A percentile compares a stretch with the other conserved stretches of the same genome.
Evolutionary conservation across 805 yeast species (phyloP).

Genomic region (Kregervanrija fluxuum): DNA sequence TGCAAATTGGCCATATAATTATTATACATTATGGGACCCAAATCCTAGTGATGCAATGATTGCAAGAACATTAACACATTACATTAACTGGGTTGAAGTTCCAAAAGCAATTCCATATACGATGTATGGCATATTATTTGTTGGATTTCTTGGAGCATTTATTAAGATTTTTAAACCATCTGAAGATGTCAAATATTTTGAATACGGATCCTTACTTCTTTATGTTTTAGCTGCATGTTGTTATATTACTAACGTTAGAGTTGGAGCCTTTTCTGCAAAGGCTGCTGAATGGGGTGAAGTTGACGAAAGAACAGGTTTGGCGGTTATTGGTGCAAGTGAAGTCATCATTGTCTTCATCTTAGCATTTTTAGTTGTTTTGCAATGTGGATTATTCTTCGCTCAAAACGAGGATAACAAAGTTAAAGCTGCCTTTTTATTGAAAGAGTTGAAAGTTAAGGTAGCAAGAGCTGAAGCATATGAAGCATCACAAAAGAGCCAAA

Average conservation of each 20-base stretch:
- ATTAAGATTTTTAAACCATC: conserved; percentile 82
- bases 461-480: conserved; percentile 9
- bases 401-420: conserved; percentile 21
- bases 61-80: conserved; percentile 51
- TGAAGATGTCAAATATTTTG: conserved; percentile 79
- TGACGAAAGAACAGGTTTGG: conserved; percentile 74
- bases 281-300: conserved; percentile 92
- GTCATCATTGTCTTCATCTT: conserved; percentile 65
- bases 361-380: conserved; percentile 75
- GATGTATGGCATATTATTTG: conserved; percentile 49
- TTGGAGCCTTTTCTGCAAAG: conserved; percentile 65
- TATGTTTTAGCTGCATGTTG: conserved; percentile 67
- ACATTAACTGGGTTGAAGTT: conserved; percentile 61
- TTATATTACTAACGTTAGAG: conserved; percentile 78
- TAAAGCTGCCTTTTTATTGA: conserved; percentile 19
- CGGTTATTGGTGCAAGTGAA: conserved; percentile 87
- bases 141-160: conserved; percentile 69
- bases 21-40: conserved; percentile 62
- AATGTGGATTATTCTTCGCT: conserved; percentile 86
- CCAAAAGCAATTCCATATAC: conserved; percentile 54
- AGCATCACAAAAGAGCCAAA: background rate
- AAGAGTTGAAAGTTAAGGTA: conserved; percentile 17
- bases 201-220: conserved; percentile 78
- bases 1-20: conserved; percentile 78
- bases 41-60: conserved; percentile 45